These are phyloP conservation scores for Akebia trifoliata DNA, from an alignment of 164 flowering plant genomes.

Conservation along the genomic window DNA sequence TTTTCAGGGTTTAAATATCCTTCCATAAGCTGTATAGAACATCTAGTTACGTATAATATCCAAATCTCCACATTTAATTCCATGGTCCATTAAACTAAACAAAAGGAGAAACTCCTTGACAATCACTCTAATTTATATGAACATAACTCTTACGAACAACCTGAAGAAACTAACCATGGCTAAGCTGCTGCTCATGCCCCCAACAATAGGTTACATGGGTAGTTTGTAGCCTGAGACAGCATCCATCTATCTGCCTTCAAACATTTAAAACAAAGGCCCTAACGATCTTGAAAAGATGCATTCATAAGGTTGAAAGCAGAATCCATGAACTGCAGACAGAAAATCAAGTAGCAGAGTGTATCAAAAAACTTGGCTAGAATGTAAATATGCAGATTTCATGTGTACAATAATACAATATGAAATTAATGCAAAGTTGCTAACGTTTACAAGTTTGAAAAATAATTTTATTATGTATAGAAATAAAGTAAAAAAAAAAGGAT, in stretches of 20 bases:
- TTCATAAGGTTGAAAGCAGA: conserved; percentile 60
- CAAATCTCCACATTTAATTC: too few species aligned
- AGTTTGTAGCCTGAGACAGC: not conserved
- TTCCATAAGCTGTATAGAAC: too few species aligned
- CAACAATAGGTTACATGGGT: not conserved
- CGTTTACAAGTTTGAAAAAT: not conserved
- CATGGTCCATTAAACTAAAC: too few species aligned
- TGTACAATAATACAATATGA: not conserved
- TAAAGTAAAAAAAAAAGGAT: too few species aligned
- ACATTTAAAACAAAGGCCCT: conserved; percentile 8
- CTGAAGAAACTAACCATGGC: not conserved
- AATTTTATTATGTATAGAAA: not conserved
- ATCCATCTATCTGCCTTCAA: not conserved
- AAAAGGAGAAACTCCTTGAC: too few species aligned
- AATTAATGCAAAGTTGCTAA: not conserved
- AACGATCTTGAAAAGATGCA: conserved; percentile 59
- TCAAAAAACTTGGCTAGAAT: not conserved
- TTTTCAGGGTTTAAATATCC: too few species aligned
- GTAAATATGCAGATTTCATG: not conserved
- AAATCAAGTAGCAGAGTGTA: not conserved
- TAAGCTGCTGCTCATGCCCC: not conserved
- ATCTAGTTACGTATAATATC: too few species aligned
- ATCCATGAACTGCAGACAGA: conserved; percentile 65
- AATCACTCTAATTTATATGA: too few species aligned
- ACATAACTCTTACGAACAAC: too few species aligned